These are phyloP conservation scores for Pythium dissimile DNA, from an alignment of 352 stramenopile genomes.

Conservation along the genomic window DNA sequence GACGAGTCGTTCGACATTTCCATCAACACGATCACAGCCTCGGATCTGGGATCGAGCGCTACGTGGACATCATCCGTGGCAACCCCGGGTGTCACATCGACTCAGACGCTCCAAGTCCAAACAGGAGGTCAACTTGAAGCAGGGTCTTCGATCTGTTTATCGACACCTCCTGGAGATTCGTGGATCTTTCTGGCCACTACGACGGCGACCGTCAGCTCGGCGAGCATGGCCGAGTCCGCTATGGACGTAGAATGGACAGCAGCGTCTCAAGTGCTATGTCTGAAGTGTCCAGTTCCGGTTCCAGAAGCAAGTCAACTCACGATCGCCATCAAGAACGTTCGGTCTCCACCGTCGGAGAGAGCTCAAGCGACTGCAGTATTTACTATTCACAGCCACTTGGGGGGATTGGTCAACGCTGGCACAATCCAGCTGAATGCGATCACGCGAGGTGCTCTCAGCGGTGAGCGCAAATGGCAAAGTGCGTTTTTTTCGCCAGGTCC, in stretches of 20 bases:
- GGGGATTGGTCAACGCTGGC: constrained; percentile 43
- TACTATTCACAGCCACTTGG: constrained; percentile 41
- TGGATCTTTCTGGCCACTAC: constrained; percentile 37
- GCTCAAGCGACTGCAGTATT: constrained; percentile 14
- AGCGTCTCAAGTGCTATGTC: constrained; percentile 24
- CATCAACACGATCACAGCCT: constrained; percentile 41
- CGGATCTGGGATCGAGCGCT: constrained; percentile 21
- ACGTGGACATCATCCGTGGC: constrained; percentile 34
- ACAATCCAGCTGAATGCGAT: constrained; percentile 33
- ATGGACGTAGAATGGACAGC: constrained; percentile 2
- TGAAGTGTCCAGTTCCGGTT: constrained; percentile 22
- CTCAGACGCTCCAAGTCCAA: constrained; percentile 34
- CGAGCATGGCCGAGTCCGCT: not conserved
- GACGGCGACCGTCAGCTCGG: constrained; percentile 19
- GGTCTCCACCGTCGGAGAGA: constrained; percentile 43
- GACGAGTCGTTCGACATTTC: constrained; percentile 39
- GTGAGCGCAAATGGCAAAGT: constrained; percentile 43
- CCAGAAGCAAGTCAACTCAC: constrained; percentile 34
- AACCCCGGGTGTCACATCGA: constrained; percentile 48
- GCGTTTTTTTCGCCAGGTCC: constrained; percentile 38
- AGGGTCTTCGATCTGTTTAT: constrained; percentile 38
- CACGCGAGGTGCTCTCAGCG: constrained; percentile 30
- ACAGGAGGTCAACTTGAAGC: constrained; percentile 41
- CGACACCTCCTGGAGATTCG: constrained; percentile 15
- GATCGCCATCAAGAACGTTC: constrained; percentile 37